Evolutionary conservation across 768 basidiomycete species (phyloP).

Genomic region (Pleurotus djamor): DNA sequence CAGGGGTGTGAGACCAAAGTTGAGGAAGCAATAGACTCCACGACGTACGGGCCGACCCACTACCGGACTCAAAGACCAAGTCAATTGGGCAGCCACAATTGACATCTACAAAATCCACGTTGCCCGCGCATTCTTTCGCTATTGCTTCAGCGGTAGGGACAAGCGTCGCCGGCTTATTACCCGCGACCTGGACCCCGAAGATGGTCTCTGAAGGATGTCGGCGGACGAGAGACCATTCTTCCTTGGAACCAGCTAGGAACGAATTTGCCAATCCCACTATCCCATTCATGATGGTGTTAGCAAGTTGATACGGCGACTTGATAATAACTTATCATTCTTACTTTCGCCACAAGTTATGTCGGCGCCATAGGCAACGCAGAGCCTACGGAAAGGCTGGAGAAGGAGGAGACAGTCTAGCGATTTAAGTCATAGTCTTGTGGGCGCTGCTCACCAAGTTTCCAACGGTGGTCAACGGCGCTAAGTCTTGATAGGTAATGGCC

Average conservation of each 20-base stretch:
- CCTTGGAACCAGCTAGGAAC: slow-evolving; percentile 83
- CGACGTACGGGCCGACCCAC: slow-evolving; percentile 81
- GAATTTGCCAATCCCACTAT: slow-evolving; percentile 92
- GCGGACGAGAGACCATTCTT: slow-evolving; percentile 90
- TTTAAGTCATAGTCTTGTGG: slow-evolving; percentile 3
- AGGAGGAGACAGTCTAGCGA: slow-evolving; percentile 16
- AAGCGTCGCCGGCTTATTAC: slow-evolving; percentile 78
- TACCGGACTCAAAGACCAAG: slow-evolving; percentile 87
- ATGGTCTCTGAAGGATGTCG: slow-evolving; percentile 83
- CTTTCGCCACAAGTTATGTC: slow-evolving; percentile 97
- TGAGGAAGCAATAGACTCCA: slow-evolving; percentile 1
- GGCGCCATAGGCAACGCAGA: slow-evolving; percentile 84
- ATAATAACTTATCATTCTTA: slow-evolving; percentile 25
- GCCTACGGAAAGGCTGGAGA: slow-evolving; percentile 82
- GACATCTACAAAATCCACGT: slow-evolving; percentile 89
- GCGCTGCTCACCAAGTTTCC: slow-evolving; percentile 73
- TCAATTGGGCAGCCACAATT: slow-evolving; percentile 99
- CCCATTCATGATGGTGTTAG: not conserved
- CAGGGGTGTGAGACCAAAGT: not conserved
- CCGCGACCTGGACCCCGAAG: slow-evolving; percentile 93
- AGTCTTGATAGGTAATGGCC: slow-evolving; percentile 17
- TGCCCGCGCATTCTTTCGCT: slow-evolving; percentile 58
- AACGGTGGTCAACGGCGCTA: slow-evolving; percentile 85
- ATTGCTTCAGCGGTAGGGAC: slow-evolving; percentile 83
- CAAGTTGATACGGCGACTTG: not conserved